Conservation (phyloP, 441 rosid species). For the Erodium texanum region DNA sequence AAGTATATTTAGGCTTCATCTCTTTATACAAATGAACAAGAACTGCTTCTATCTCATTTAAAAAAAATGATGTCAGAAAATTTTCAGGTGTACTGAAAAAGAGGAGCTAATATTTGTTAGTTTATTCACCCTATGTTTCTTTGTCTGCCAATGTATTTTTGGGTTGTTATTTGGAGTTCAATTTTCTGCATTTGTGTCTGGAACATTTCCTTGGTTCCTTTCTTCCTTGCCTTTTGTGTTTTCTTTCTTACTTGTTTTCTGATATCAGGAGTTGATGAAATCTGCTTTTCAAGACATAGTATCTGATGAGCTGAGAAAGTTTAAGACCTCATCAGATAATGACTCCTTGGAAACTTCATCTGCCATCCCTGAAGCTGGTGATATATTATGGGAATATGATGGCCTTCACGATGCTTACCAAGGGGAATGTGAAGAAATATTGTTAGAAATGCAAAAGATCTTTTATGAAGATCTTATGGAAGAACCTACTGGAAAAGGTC, state of each 20-base stretch:
- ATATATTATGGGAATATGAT: constrained; percentile 74
- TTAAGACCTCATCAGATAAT: constrained; percentile 35
- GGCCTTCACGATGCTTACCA: constrained; percentile 53
- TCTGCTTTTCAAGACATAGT: constrained; percentile 61
- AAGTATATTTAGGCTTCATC: not conserved
- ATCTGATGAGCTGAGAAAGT: constrained; percentile 55
- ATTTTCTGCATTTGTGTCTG: not conserved
- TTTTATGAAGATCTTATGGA: constrained; percentile 63
- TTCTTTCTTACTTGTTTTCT: not conserved
- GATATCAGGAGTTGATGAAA: constrained; percentile 50
- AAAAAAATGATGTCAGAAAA: not conserved
- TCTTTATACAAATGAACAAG: not conserved
- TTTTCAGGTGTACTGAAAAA: not conserved
- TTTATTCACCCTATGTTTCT: not conserved
- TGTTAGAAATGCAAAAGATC: constrained; percentile 79
- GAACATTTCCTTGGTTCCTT: not conserved
- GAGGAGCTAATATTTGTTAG: not conserved
- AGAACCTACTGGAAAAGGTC: constrained; percentile 31
- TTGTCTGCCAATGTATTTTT: not conserved
- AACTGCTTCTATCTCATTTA: not conserved
- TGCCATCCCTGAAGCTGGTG: constrained; percentile 23
- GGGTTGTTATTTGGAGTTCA: not conserved
- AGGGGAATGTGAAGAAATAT: constrained; percentile 74
- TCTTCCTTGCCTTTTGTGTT: not conserved
- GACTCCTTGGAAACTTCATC: constrained; percentile 16